Evolutionary conservation across 1,139 yeast species (phyloP), one percentile per base, ranked within the genome.

Genomic region (Geotrichum klebahnii): DNA sequence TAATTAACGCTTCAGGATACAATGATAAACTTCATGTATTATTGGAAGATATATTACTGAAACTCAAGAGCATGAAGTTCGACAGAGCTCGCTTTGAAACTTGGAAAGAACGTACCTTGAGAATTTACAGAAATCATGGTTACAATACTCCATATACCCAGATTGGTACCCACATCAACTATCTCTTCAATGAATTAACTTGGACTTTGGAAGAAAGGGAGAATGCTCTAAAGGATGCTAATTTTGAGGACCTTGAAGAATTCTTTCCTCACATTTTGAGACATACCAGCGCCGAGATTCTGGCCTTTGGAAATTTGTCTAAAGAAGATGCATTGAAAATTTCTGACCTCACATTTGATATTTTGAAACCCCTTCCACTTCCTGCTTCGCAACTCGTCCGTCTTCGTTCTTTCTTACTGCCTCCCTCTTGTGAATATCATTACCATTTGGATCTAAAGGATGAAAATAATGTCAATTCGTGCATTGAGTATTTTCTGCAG

Each of bases 401-500:
- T 52, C 73, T 77, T 35, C 71, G 85, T 59, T 76, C 84, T 0
- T 70, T 74, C 54, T 60, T 75, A 34, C 64, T 84, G 34, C 77
- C 79, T 22, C 62, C 65, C 3, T 73, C 73, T 3, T 68, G 72
- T 20, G 64, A 69, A 4, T 72, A 68, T 47, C 74, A 81, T 55
- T 83, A 72, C 59, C 81, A 82, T 50, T 67, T 76, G 17, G 59
- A 64, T 0, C 68, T 84, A 45, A 76, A 75, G 42, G 97, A 92
- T 64, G 72, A 76, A 4, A 73, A 82, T 50, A 88, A 92, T 63
- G 76, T 84, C 52, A 92, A 92, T 63, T 84, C 96, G 0, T 86
- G 95, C 65, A 79, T 90, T 58, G 95, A 87, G 59, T 81, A 86
- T 59, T 81, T 79, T 57, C 71, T 83, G 46, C 95, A 88, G 67